These are phyloP conservation scores for Nicotiana tabacum DNA, from an alignment of 257 asterid species.

Conservation along the genomic window DNA sequence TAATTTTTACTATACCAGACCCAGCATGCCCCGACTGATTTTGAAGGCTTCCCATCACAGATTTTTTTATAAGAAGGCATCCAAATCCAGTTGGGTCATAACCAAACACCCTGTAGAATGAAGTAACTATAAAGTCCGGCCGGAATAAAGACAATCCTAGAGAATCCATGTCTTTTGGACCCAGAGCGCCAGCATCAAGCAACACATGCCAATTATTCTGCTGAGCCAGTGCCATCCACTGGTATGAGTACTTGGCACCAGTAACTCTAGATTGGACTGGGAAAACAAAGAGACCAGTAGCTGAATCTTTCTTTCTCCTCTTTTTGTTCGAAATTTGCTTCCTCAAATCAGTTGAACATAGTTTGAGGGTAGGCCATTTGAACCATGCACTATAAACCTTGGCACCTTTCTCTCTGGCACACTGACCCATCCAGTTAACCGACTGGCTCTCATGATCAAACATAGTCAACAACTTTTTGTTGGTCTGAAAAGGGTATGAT, in stretches of 20 bases:
- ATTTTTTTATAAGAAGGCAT: constrained; percentile 90
- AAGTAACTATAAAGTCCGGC: constrained; percentile 93
- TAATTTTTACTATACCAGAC: constrained; percentile 87
- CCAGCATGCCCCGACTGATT: constrained; percentile 92
- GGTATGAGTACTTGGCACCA: constrained; percentile 95
- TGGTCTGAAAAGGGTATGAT: constrained; percentile 92
- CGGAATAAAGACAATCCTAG: constrained; percentile 92
- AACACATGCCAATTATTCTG: constrained; percentile 99
- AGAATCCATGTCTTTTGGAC: constrained; percentile 99
- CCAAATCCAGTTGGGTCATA: constrained; percentile 99
- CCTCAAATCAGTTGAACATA: constrained; percentile 89
- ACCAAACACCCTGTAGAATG: constrained; percentile 93
- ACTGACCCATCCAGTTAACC: constrained; percentile 94
- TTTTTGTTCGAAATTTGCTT: constrained; percentile 85
- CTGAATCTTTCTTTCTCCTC: constrained; percentile 85
- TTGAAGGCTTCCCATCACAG: constrained; percentile 91
- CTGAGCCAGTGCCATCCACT: constrained; percentile 99
- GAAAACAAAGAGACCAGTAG: constrained; percentile 88
- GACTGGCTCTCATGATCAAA: constrained; percentile 98
- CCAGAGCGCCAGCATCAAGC: constrained; percentile 97
- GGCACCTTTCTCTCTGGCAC: constrained; percentile 94
- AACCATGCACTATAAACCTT: constrained; percentile 96
- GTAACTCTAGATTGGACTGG: constrained; percentile 97
- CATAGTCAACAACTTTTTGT: constrained; percentile 91
- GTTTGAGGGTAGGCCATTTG: constrained; percentile 94